Conservation (phyloP, 2,329 filamentous ascomycete genomes). For the Huntiella omanensis region DNA sequence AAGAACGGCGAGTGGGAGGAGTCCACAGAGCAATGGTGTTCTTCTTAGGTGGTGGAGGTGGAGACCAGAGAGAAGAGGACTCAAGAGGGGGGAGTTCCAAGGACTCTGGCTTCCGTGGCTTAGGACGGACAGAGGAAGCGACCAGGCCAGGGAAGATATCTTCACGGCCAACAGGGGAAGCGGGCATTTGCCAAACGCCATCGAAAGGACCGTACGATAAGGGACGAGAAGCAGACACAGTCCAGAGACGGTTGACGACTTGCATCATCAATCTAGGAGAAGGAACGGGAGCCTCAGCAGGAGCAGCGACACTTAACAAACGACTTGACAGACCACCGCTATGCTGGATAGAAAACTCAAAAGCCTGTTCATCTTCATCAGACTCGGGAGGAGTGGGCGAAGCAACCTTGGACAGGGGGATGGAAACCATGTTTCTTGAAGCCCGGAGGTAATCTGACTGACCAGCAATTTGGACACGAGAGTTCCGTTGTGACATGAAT, state of each 20-base stretch:
- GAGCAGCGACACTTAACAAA: background rate
- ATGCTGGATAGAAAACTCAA: constrained; percentile 14
- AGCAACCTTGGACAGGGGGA: constrained; percentile 20
- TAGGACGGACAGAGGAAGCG: constrained; percentile 19
- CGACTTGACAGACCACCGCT: constrained; percentile 1
- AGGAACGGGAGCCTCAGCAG: background rate
- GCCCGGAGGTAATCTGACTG: background rate
- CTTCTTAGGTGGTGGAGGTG: constrained; percentile 12
- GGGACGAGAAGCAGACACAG: constrained; percentile 9
- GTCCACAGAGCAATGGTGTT: constrained; percentile 17
- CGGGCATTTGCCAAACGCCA: constrained; percentile 7
- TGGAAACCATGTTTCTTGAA: constrained; percentile 6
- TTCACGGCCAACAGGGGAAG: constrained; percentile 7
- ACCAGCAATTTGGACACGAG: background rate
- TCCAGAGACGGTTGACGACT: constrained; percentile 7
- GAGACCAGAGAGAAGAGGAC: constrained; percentile 22
- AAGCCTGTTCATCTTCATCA: constrained; percentile 15
- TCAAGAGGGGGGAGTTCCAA: constrained; percentile 19
- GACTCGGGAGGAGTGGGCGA: constrained; percentile 38
- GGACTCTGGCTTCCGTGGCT: constrained; percentile 17
- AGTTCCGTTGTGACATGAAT: constrained; percentile 3
- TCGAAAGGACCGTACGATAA: constrained; percentile 8
- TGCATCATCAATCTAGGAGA: constrained; percentile 11
- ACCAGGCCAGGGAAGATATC: constrained; percentile 14
- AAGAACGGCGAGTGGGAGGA: background rate